These are phyloP conservation scores for Manihot esculenta DNA, from an alignment of 441 rosid genomes.

Conservation along the genomic window DNA sequence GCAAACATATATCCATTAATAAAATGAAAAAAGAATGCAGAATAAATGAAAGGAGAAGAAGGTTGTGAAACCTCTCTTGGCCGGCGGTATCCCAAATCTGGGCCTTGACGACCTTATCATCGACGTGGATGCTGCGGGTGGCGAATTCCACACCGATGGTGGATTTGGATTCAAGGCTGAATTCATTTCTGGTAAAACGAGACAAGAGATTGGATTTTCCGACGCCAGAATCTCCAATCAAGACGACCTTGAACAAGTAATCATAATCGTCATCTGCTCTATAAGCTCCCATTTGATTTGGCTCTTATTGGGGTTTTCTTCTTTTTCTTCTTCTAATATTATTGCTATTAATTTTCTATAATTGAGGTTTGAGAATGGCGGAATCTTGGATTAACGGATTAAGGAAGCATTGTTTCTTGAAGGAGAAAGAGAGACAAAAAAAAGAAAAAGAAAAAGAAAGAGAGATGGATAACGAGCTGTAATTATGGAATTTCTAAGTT, in stretches of 20 bases:
- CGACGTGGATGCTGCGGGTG: conserved; percentile 72
- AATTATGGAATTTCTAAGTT: neutral
- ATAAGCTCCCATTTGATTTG: conserved; percentile 54
- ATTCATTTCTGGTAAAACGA: conserved; percentile 74
- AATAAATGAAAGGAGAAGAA: neutral
- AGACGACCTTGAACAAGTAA: conserved; percentile 76
- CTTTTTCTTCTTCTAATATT: neutral
- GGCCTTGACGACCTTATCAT: conserved; percentile 79
- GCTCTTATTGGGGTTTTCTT: neutral
- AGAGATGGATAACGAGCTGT: neutral
- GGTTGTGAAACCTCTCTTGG: conserved; percentile 62
- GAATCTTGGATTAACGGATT: neutral
- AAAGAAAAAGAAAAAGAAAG: too few species aligned
- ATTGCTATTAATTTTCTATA: neutral
- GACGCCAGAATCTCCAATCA: conserved; percentile 85
- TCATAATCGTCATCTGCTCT: conserved; percentile 84
- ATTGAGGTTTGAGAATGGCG: neutral
- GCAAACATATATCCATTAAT: neutral
- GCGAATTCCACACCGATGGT: conserved; percentile 91
- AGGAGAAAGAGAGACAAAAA: too few species aligned
- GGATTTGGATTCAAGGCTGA: conserved; percentile 76
- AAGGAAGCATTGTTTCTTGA: neutral
- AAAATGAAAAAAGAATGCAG: neutral
- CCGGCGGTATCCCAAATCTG: conserved; percentile 98
- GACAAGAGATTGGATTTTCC: conserved; percentile 80